Evolutionary conservation across 2,329 filamentous ascomycete species (phyloP).

Genomic region (Talaromyces sp.): DNA sequence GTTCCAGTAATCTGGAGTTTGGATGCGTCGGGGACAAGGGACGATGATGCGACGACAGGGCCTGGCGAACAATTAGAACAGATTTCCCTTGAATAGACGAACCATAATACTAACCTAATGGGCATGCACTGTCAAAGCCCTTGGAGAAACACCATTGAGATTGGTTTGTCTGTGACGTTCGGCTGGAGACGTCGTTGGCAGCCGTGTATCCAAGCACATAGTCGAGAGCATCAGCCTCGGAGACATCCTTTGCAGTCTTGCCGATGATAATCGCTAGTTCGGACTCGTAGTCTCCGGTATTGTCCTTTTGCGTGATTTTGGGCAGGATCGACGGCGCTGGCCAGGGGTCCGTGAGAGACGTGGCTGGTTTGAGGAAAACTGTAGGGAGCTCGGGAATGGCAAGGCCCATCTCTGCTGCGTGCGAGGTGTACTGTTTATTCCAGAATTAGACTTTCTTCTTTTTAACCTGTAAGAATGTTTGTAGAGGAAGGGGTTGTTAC

Average conservation of each 20-base stretch:
- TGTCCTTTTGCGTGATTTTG: constrained; percentile 48
- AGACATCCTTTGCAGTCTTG: constrained; percentile 49
- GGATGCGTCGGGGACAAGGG: constrained; percentile 26
- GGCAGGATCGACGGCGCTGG: constrained; percentile 48
- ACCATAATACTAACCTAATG: constrained; percentile 35
- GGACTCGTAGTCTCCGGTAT: constrained; percentile 56
- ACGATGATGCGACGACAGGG: constrained; percentile 45
- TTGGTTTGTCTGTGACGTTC: constrained; percentile 51
- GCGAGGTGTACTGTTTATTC: constrained; percentile 40
- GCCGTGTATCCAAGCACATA: constrained; percentile 62
- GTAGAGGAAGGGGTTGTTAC: constrained; percentile 22
- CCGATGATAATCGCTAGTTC: constrained; percentile 56
- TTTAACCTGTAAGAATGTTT: not conserved
- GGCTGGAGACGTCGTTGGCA: constrained; percentile 59
- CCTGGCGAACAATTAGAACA: constrained; percentile 26
- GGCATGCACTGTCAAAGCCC: constrained; percentile 54
- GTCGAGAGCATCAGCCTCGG: constrained; percentile 51
- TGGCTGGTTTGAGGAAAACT: constrained; percentile 55
- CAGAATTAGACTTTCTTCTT: not conserved
- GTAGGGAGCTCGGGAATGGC: constrained; percentile 51
- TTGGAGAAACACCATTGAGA: constrained; percentile 57
- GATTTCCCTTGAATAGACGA: not conserved
- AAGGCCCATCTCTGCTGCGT: constrained; percentile 50
- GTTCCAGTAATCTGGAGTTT: constrained; percentile 30
- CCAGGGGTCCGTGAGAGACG: constrained; percentile 51